Evolutionary conservation across 495 filamentous ascomycete species (phyloP), one percentile per base, ranked within the genome.

Genomic region (Xylaria curta): DNA sequence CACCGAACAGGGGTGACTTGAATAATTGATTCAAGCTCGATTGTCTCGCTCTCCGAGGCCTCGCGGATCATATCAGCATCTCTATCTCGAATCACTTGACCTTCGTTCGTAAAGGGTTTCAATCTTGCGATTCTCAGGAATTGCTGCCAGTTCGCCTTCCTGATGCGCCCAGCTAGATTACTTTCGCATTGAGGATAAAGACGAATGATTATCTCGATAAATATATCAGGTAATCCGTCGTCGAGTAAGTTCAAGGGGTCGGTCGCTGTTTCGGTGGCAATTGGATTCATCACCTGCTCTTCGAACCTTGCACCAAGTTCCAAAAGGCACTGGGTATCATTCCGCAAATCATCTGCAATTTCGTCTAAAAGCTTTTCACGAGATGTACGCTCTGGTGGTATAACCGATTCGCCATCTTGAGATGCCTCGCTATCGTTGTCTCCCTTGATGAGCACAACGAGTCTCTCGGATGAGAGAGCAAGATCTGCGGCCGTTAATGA

Each of bases 401-500:
- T 33, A 13, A 9, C 59, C 12, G n/a, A 19, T 21, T 53, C 63
- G n/a, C 19, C 42, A 66, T 66, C 63, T 31, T 47, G 26, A 51
- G 63, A 66, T 49, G 31, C 21, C 21, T 66, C 63, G 44, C 63
- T 66, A 10, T 66, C 63, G 36, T 66, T 31, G 40, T 66, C 63
- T 21, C 47, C 47, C 10, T 66, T 31, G 7, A 47, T n/a, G 6
- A 66, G 63, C 13, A 53, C 63, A 31, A 15, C 31, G 24, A 66
- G 44, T 66, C 47, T 47, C 15, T 31, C 63, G 8, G 63, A 33
- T 1, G 33, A 19, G 44, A 49, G 63, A 66, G 63, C 63, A 66
- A 66, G 44, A 31, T 53, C 63, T 24, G 63, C 44, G 42, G 63
- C 63, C 6, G 42, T 51, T 3, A 53, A 66, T 36, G 44, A 49